Percentiles rank a stretch among this genome's conserved stretches.
These are phyloP conservation scores for Botryotinia globosa DNA, from an alignment of 2,329 filamentous ascomycete species.

Conservation along the genomic window DNA sequence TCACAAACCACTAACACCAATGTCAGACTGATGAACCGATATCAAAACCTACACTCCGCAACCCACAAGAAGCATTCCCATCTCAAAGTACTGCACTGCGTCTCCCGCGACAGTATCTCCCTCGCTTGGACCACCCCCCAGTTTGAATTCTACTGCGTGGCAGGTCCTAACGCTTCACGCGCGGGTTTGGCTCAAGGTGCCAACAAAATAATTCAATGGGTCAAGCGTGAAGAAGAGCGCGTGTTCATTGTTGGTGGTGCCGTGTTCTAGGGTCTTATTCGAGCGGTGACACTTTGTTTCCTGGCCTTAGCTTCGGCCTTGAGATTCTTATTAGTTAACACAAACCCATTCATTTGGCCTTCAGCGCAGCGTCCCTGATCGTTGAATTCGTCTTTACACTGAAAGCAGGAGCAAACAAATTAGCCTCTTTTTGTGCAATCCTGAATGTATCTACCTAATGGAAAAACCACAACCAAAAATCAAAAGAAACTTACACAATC, in stretches of 20 bases:
- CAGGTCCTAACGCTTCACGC: constrained; percentile 66
- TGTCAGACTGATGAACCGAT: constrained; percentile 70
- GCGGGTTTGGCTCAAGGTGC: constrained; percentile 76
- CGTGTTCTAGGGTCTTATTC: constrained; percentile 52
- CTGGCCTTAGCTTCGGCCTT: neutral
- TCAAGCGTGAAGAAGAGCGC: constrained; percentile 85
- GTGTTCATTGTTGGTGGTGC: constrained; percentile 98
- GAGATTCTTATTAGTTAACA: neutral
- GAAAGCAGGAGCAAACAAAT: neutral
- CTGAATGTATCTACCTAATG: neutral
- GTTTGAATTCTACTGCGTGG: constrained; percentile 96
- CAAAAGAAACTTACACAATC: neutral
- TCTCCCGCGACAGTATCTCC: constrained; percentile 70
- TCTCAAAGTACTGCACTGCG: constrained; percentile 80
- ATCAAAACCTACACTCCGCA: constrained; percentile 78
- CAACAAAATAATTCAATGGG: constrained; percentile 88
- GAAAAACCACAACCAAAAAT: neutral
- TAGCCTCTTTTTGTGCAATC: neutral
- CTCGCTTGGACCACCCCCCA: constrained; percentile 87
- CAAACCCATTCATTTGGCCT: neutral
- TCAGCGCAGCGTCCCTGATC: neutral
- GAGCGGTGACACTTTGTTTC: neutral
- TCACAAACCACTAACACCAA: constrained; percentile 6
- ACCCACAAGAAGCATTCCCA: constrained; percentile 83
- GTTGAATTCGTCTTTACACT: constrained; percentile 3